phyloP scores from a whole-genome alignment of 1,284 basidiomycete genomes.

The Tilletia caries region DNA sequence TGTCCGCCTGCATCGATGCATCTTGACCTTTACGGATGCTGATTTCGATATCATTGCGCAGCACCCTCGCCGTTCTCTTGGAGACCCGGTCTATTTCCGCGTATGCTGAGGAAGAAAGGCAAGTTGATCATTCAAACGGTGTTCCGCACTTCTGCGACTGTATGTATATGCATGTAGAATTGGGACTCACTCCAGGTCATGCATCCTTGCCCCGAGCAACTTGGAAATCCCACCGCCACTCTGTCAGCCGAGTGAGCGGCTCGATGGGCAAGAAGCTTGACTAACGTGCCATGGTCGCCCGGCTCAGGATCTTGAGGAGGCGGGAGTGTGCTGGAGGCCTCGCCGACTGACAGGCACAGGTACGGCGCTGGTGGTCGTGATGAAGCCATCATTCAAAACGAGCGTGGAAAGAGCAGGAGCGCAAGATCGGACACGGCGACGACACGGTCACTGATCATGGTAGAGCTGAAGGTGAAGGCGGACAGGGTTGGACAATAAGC shows the following conservation, averaged over 20 bases:
- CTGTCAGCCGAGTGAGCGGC: constrained; percentile 44
- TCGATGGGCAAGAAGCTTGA: constrained; percentile 52
- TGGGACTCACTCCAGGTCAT: not conserved
- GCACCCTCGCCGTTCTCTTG: not conserved
- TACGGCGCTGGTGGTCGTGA: not conserved
- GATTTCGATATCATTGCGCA: not conserved
- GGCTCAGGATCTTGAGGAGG: constrained; percentile 30
- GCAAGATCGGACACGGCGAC: no score
- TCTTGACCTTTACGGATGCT: no score
- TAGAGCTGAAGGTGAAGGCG: not conserved
- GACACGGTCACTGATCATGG: not conserved
- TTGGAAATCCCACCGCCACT: constrained; percentile 55
- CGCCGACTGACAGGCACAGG: not conserved
- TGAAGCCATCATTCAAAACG: not conserved
- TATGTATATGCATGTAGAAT: no score
- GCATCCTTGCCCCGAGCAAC: constrained; percentile 30
- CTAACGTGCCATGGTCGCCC: constrained; percentile 48
- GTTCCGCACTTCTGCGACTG: no score
- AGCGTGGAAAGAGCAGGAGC: no score
- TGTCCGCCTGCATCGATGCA: no score
- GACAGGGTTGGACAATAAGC: no score
- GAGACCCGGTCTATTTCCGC: not conserved
- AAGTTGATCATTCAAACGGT: not conserved
- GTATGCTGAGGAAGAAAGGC: not conserved
- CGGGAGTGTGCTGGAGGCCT: not conserved